phyloP scores from a whole-genome alignment of 2,329 filamentous ascomycete species.

The Ophiostoma sp. region DNA sequence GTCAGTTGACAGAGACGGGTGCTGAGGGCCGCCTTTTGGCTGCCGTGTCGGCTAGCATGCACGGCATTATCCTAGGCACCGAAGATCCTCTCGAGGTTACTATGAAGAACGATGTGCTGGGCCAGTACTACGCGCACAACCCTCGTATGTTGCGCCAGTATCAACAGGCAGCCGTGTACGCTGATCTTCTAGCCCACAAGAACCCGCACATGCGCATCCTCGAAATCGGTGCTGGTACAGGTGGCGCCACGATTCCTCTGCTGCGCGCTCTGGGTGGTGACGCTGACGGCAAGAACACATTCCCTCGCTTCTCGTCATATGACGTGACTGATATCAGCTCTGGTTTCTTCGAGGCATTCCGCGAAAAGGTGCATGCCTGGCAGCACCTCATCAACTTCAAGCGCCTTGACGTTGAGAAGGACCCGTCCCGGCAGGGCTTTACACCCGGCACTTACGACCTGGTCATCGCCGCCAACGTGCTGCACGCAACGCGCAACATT shows the following conservation, averaged over 20 bases:
- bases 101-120: conserved; percentile 29
- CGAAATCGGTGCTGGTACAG: conserved; percentile 36
- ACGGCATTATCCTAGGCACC: conserved; percentile 28
- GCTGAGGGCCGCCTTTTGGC: conserved; percentile 25
- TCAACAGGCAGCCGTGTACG: conserved; percentile 25
- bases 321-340: conserved; percentile 41
- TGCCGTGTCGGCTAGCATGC: conserved; percentile 23
- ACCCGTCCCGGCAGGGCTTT: conserved; percentile 34
- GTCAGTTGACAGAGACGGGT: conserved; percentile 13
- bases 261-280: conserved; percentile 23
- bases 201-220: conserved; percentile 34
- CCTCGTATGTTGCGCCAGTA: conserved; percentile 28
- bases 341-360: conserved; percentile 37
- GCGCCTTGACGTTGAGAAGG: conserved; percentile 32
- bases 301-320: conserved; percentile 30
- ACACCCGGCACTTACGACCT: conserved; percentile 31
- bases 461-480: conserved; percentile 34
- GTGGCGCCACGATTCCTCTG: conserved; percentile 29
- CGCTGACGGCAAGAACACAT: conserved; percentile 11
- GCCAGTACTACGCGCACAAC: conserved; percentile 26
- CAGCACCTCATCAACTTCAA: conserved; percentile 20
- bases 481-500: conserved; percentile 32
- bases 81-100: conserved; percentile 32
- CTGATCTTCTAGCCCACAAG: conserved; percentile 27
- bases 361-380: conserved; percentile 30